These are phyloP conservation scores for Starmerella ratchasimensis DNA, from an alignment of 805 yeast species.

Conservation along the genomic window DNA sequence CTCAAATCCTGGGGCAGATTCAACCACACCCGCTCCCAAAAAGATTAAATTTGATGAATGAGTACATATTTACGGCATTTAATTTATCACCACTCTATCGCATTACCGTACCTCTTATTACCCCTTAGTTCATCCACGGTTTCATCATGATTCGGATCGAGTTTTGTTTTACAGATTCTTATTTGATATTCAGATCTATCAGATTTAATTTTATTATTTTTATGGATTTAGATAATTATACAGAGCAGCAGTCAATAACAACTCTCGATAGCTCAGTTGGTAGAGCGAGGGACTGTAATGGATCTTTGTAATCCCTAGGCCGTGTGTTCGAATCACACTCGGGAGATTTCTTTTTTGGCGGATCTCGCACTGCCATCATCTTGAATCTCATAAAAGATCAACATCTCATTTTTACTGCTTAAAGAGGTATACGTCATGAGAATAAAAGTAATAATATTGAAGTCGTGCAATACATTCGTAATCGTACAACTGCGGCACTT, in stretches of 20 bases:
- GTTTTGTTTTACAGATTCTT: no score
- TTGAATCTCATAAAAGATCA: background rate
- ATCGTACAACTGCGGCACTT: no score
- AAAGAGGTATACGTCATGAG: no score
- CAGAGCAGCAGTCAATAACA: no score
- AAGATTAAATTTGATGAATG: slow-evolving; percentile 6
- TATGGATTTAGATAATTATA: background rate
- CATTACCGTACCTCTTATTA: background rate
- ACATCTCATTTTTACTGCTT: background rate
- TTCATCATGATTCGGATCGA: no score
- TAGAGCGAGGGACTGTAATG: slow-evolving; percentile 24
- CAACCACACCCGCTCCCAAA: slow-evolving; percentile 1
- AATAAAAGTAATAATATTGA: no score
- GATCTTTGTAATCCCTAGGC: slow-evolving; percentile 20
- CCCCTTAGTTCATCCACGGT: no score
- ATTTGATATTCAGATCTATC: background rate
- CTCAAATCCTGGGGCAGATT: background rate
- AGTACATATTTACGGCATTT: background rate
- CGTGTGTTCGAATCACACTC: slow-evolving; percentile 23
- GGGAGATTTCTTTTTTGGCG: slow-evolving; percentile 14
- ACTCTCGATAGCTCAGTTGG: slow-evolving; percentile 24
- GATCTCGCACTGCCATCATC: background rate
- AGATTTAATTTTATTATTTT: no score
- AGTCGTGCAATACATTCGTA: no score
- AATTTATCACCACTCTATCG: background rate